Evolutionary conservation across 345 rosid genomes (phyloP).

Genomic region (Citrus glauca): DNA sequence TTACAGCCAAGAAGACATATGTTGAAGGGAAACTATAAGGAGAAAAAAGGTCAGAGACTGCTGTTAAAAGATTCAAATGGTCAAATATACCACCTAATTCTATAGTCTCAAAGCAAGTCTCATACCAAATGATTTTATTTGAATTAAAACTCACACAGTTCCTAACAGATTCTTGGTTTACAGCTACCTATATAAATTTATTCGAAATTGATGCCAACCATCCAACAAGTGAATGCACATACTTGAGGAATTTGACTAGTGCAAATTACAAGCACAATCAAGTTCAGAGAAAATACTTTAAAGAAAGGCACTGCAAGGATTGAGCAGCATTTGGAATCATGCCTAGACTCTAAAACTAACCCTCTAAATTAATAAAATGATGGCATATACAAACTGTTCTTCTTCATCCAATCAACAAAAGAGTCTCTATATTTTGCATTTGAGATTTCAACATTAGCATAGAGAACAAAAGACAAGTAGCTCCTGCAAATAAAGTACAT

Average conservation of each 20-base stretch:
- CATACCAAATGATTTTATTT: background rate
- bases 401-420: background rate
- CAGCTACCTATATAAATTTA: background rate
- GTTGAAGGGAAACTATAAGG: background rate
- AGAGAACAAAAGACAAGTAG: background rate
- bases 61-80: background rate
- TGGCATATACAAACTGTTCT: background rate
- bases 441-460: background rate
- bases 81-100: background rate
- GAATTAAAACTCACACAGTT: background rate
- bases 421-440: background rate
- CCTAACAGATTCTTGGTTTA: background rate
- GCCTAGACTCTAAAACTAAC: background rate
- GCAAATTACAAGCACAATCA: background rate
- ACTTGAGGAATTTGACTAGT: background rate
- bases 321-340: background rate
- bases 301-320: background rate
- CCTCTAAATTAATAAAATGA: background rate
- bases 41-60: background rate
- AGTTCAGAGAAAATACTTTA: background rate
- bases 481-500: no score
- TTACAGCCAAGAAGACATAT: background rate
- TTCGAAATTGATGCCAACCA: background rate
- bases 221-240: background rate
- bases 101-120: background rate